phyloP scores from a whole-genome alignment of 2,329 filamentous ascomycete species.

The Hypoxylon sp. region DNA sequence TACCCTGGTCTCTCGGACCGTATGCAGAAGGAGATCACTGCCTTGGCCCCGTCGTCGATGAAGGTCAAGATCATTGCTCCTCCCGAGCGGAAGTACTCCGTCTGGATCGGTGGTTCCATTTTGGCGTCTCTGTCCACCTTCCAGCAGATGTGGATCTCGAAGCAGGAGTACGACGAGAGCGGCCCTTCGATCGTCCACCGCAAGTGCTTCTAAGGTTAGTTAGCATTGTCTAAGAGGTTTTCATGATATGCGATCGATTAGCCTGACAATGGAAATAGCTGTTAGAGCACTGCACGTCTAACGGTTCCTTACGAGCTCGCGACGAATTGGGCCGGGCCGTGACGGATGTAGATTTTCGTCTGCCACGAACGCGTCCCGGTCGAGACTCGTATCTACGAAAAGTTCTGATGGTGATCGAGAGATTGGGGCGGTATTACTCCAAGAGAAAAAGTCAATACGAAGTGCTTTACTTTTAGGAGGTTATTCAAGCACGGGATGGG shows the following conservation, averaged over 20 bases:
- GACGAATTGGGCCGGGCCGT: conserved; percentile 56
- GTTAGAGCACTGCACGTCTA: conserved; percentile 32
- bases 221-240: background rate
- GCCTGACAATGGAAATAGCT: conserved; percentile 26
- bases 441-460: conserved; percentile 56
- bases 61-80: conserved; percentile 99
- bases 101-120: conserved; percentile 99
- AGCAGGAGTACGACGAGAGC: conserved; percentile 99
- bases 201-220: conserved; percentile 98
- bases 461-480: conserved; percentile 59
- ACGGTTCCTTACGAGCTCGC: conserved; percentile 47
- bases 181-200: conserved; percentile 99
- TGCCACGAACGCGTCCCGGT: conserved; percentile 58
- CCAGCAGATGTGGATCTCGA: conserved; percentile 99
- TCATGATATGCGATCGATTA: background rate
- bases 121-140: conserved; percentile 99
- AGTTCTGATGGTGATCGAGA: conserved; percentile 64
- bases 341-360: conserved; percentile 53
- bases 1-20: conserved; percentile 99
- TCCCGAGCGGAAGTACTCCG: conserved; percentile 99
- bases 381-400: conserved; percentile 65
- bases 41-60: conserved; percentile 98
- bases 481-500: conserved; percentile 58
- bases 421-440: conserved; percentile 56
- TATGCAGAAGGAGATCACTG: conserved; percentile 99